These are phyloP conservation scores for Phlebopus sp. DNA, from an alignment of 1,284 basidiomycete genomes.

Conservation along the genomic window DNA sequence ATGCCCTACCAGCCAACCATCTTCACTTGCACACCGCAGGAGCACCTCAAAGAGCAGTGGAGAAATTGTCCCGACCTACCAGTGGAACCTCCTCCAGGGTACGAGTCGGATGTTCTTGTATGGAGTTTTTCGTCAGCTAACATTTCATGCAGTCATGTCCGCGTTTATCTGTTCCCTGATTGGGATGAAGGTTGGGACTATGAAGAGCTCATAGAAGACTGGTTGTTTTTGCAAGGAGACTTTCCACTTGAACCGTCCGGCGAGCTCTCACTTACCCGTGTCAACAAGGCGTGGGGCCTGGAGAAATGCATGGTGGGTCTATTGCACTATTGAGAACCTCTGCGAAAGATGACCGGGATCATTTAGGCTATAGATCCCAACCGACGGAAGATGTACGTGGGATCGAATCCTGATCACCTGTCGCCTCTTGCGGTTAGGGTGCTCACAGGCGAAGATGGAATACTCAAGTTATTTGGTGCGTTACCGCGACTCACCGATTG, in stretches of 20 bases:
- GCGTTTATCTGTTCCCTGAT: constrained; percentile 30
- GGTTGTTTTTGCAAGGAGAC: constrained; percentile 27
- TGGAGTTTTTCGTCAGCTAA: not conserved
- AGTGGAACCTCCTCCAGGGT: constrained; percentile 20
- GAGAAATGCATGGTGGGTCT: constrained; percentile 21
- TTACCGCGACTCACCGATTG: not conserved
- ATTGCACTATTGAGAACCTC: not conserved
- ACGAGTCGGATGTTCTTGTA: not conserved
- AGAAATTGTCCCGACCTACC: constrained; percentile 19
- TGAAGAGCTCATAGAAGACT: constrained; percentile 27
- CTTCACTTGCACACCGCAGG: constrained; percentile 21
- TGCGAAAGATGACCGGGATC: not conserved
- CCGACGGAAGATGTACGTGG: constrained; percentile 25
- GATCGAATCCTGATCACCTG: constrained; percentile 20
- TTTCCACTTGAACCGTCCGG: constrained; percentile 24
- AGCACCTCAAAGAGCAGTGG: constrained; percentile 32
- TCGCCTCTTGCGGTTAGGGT: constrained; percentile 28
- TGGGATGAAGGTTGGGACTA: constrained; percentile 29
- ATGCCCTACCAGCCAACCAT: not conserved
- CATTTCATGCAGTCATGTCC: constrained; percentile 25
- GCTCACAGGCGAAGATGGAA: constrained; percentile 26
- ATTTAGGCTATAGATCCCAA: constrained; percentile 27
- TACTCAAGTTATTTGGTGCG: constrained; percentile 31
- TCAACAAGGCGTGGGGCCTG: constrained; percentile 24
- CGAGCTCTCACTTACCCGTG: constrained; percentile 15